Percentiles rank a stretch among this genome's conserved stretches.
phyloP scores from a whole-genome alignment of 441 rosid species.

The Aquilaria agallochum region DNA sequence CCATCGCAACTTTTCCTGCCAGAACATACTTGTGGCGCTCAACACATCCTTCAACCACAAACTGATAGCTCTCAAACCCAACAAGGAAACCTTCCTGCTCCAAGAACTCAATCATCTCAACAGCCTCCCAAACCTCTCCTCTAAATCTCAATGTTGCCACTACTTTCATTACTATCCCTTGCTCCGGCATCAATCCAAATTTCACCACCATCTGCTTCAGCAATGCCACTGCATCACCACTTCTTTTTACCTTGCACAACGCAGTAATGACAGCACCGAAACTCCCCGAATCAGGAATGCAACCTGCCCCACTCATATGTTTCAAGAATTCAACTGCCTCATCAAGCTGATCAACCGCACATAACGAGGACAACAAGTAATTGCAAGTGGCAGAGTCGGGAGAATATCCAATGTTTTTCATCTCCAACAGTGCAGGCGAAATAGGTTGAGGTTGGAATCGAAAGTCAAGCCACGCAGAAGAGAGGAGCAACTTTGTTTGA shows the following conservation, averaged over 20 bases:
- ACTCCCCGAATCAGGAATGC: constrained; percentile 71
- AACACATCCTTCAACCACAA: constrained; percentile 57
- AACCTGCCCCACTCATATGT: constrained; percentile 52
- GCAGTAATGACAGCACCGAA: constrained; percentile 46
- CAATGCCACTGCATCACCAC: constrained; percentile 42
- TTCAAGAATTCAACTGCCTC: constrained; percentile 67
- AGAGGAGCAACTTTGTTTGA: constrained; percentile 48
- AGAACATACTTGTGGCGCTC: constrained; percentile 57
- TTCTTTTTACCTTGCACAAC: constrained; percentile 54
- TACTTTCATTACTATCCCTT: constrained; percentile 53
- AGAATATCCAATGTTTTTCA: constrained; percentile 60
- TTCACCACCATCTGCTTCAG: constrained; percentile 71
- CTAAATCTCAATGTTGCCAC: constrained; percentile 54
- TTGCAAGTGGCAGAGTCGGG: constrained; percentile 72
- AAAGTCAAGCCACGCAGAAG: constrained; percentile 60
- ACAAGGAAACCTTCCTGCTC: constrained; percentile 45
- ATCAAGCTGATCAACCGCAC: constrained; percentile 54
- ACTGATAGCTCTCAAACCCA: constrained; percentile 64
- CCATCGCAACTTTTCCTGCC: constrained; percentile 73
- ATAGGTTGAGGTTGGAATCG: constrained; percentile 33
- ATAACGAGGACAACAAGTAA: constrained; percentile 58
- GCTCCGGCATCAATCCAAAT: constrained; percentile 58
- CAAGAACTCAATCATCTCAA: constrained; percentile 65
- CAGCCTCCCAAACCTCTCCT: constrained; percentile 60
- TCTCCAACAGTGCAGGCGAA: constrained; percentile 35